Base-by-base conservation (phyloP, 2,329 filamentous ascomycete genomes). In the Sclerotinia sclerotiorum region DNA sequence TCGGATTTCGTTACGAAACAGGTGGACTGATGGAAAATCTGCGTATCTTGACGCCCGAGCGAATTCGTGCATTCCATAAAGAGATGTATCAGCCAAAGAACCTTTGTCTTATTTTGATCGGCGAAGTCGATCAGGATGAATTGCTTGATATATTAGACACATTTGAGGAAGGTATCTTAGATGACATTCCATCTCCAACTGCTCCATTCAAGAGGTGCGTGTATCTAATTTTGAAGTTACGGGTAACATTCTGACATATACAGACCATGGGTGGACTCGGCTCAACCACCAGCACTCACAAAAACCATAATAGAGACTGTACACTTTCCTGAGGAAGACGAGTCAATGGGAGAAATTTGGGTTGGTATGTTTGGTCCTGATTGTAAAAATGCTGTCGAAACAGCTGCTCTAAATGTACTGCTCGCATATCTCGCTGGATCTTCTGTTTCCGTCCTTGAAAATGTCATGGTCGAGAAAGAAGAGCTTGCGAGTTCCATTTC, bases 21-120 rank as follows among this genome's bases (percentile, higher is more conserved):
- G 95, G 95, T 17, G 95, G 95, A 19, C 93, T 97, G 90, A 96
- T 96, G 82, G 92, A 97, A 74, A 90, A 93, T 46, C 84, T 99
- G 62, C 89, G 95, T 54, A 88, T 93, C 3, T 82, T 99, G 58
- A 95, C 93, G 0, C 88, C 93, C 1, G 91, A 97, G 65, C 89
- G 93, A 51, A 99, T 99, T 73, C 89, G 95, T n/a, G 88, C 90
- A 69, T 99, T 98, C 76, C 95, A 99, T 79, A 89, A 89, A 71
- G 91, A 94, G 72, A 98, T 99, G 94, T 99, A 99, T 77, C 94
- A 98, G 78, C 95, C 95, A 3, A 94, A 94, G 78, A 99, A 99
- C 76, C 82, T 99, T 69, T 96, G 94, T 72, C 82, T 99, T 39
- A 87, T 97, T 35, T 88, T 99, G 69, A 90, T 96, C n/a, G 95